Base-by-base conservation (phyloP, 2,329 filamentous ascomycete genomes). In the Cladosporium sp. region DNA sequence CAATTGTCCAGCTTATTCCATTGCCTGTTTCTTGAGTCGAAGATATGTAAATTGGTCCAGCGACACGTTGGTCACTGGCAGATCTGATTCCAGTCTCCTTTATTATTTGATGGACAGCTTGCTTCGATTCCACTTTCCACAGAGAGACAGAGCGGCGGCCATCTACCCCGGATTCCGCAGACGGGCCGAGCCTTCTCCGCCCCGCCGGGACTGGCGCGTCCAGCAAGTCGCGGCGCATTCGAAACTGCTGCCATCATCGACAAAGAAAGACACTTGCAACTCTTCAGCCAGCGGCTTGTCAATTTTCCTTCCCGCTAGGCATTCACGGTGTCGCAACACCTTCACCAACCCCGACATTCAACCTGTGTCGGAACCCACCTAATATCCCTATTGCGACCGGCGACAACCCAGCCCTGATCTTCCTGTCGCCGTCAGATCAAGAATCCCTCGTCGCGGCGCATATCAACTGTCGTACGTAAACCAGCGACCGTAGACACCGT, bases 211-310 rank as follows among this genome's bases (percentile, higher is more conserved):
- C 32, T n/a, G 9, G 13, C 32, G 32, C 11, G 32, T n/a, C 32
- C 15, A 7, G 18, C 37, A 17, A 39, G n/a, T n/a, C n/a, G n/a
- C n/a, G n/a, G n/a, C n/a, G n/a, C n/a, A n/a, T n/a, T n/a, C 37
- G 45, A 48, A 24, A 48, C 45, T 48, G 37, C 45, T 13, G 18
- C 18, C 45, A 41, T 24, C 45, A 47, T 47, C 45, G 37, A 40
- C n/a, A n/a, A n/a, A n/a, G n/a, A n/a, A n/a, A n/a, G n/a, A n/a
- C 45, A 34, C 24, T 15, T 27, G 36, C 42, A 13, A 44, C 41
- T 24, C 53, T 52, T 41, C 19, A 24, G 53, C 55, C 53, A 55
- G 56, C 56, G 56, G 56, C 54, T 32, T 40, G 49, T 43, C 52
- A 56, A 54, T 29, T 22, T 43, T 36, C 32, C 11, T n/a, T 36